A percentile compares a stretch with the other conserved stretches of the same genome.
Conservation (phyloP, 2,329 filamentous ascomycete species). For the Fusarium scirpi region DNA sequence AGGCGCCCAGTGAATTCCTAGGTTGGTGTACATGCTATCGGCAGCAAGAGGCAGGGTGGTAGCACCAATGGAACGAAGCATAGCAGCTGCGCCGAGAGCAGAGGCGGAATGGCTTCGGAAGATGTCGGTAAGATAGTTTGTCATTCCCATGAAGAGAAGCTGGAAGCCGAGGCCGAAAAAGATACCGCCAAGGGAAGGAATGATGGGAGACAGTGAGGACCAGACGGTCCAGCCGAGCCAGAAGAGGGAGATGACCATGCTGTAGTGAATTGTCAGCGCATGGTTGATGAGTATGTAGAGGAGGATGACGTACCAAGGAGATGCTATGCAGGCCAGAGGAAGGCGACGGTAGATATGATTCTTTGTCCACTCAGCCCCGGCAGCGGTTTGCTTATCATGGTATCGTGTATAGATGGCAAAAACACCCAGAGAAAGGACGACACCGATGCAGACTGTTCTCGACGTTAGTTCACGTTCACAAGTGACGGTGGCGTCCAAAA, state of each 20-base stretch:
- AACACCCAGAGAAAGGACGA: constrained; percentile 37
- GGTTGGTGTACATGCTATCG: constrained; percentile 48
- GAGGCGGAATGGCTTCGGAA: constrained; percentile 52
- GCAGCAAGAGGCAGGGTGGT: constrained; percentile 51
- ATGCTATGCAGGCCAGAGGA: constrained; percentile 66
- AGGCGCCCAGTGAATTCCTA: constrained; percentile 53
- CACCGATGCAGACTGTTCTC: constrained; percentile 44
- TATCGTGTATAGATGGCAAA: constrained; percentile 48
- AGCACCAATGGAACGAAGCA: constrained; percentile 51
- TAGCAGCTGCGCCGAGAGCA: constrained; percentile 51
- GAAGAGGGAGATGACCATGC: constrained; percentile 68
- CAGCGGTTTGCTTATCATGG: constrained; percentile 43
- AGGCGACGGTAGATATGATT: constrained; percentile 52
- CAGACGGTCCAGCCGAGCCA: constrained; percentile 71
- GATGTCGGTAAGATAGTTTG: constrained; percentile 53
- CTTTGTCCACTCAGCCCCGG: constrained; percentile 49
- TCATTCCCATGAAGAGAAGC: constrained; percentile 53
- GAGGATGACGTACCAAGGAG: constrained; percentile 67
- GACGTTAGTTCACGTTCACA: background rate
- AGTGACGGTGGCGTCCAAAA: background rate
- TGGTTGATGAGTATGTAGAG: background rate
- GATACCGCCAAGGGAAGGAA: constrained; percentile 57
- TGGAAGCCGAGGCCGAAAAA: constrained; percentile 56
- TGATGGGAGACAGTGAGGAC: constrained; percentile 44
- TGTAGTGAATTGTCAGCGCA: constrained; percentile 39